Evolutionary conservation across 148 eudicot genomes (phyloP).

Genomic region (Heliamphora exappendiculata): DNA sequence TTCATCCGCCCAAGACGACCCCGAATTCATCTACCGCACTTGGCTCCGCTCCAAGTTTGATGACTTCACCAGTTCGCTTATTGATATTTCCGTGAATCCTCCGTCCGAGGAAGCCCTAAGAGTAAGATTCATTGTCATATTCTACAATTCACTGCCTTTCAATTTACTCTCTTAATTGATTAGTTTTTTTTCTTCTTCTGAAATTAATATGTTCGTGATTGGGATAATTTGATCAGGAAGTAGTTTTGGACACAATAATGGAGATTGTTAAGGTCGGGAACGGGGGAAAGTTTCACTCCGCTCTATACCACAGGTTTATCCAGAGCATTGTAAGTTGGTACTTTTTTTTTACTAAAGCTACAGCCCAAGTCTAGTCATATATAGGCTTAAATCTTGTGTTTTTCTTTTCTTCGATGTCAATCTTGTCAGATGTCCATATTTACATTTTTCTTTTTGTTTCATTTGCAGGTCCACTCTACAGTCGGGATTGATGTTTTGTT

Average conservation of each 20-base stretch:
- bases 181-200: neutral
- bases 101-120: conserved; percentile 42
- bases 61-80: conserved; percentile 37
- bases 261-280: conserved; percentile 83
- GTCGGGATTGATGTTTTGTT: conserved; percentile 43
- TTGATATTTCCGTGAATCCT: conserved; percentile 36
- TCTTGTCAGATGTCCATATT: neutral
- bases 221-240: conserved; percentile 41
- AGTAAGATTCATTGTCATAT: conserved; percentile 22
- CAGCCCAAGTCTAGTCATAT: neutral
- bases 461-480: conserved; percentile 50
- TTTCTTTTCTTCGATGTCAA: neutral
- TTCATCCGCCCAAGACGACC: conserved; percentile 24
- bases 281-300: conserved; percentile 64
- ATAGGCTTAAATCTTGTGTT: neutral
- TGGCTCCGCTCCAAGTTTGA: conserved; percentile 85
- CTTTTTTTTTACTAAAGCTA: neutral
- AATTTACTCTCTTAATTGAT: neutral
- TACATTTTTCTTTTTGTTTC: neutral
- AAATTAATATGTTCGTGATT: neutral
- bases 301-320: conserved; percentile 62
- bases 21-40: conserved; percentile 57
- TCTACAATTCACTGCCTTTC: neutral
- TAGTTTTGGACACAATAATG: conserved; percentile 72
- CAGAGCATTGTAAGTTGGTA: conserved; percentile 49